Evolutionary conservation across 345 rosid genomes (phyloP), one percentile per base, ranked within the genome.

Genomic region (Garcia nutans): DNA sequence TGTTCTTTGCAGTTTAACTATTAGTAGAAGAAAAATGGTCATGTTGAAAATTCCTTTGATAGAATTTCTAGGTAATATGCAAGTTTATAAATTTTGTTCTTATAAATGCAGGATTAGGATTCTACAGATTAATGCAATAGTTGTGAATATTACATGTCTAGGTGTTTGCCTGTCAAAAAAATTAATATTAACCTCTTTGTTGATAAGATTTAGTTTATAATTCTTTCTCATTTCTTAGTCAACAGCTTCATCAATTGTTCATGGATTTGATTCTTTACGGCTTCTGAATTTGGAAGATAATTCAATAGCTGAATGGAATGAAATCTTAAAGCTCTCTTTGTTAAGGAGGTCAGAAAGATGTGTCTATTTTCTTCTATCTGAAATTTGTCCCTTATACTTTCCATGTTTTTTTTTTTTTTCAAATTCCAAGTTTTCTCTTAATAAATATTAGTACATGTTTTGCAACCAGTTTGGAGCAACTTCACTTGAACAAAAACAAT

Each of bases 211-310:
- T 24, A 77, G 55, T 45, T 50, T 71, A 50, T 12, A 23, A 24
- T 78, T 42, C 13, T 45, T 12, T 37, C 47, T 37, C 33, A 28
- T 52, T 68, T 65, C 77, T 76, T 81, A 95, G 97, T 72, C 86
- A 15, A 63, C 75, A 15, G 79, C 88, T 63, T 87, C 91, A 59
- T 76, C 82, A 28, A 62, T 73, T 10, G 88, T 86, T 75, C 80
- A 83, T 84, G 85, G 90, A 67, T 96, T 93, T 77, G 85, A 83
- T 59, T 86, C 88, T 79, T 86, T 96, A 74, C 88, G 84, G 70
- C 88, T 96, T 84, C 82, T 96, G 81, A 96, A 96, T 82, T 82
- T 96, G 86, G 99, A 96, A 74, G 88, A 93, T 77, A 96, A 93
- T 76, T 83, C 86, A 76, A 84, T 96, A 70, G 85, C 85, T 62